Evolutionary conservation across 1,284 basidiomycete genomes (phyloP), one percentile per base, ranked within the genome.

Genomic region (Stygiomarasmius scandens): DNA sequence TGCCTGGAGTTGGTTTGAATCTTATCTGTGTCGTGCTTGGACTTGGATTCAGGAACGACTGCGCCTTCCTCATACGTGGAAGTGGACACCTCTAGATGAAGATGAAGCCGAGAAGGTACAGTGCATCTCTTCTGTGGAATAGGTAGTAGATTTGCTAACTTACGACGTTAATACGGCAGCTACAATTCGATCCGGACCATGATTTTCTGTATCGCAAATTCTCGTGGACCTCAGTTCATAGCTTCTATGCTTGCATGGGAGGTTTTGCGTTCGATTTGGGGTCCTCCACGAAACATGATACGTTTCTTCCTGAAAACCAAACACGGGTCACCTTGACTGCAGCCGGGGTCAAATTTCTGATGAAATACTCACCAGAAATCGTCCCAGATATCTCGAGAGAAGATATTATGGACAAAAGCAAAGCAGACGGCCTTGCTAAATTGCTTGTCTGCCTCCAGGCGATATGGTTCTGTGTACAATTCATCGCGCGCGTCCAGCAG

Each of bases 191-290:
- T 9, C 38, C 38, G 16, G 38, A 19, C 38, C 4, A 16, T 16
- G 38, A 20, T 47, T 29, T 14, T 23, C 22, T 27, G 27, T 11
- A 46, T 11, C 32, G 49, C 25, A 36, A 25, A 23, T 16, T n/a
- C 12, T 14, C 48, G 25, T 63, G 56, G 54, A 66, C 58, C 2
- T 43, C 59, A 3, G 43, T 52, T 11, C 64, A 66, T 46, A 58
- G 62, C 1, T 66, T 64, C 46, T 66, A 61, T 52, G 62, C 59
- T n/a, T 24, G 46, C 27, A 67, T 65, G 64, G 63, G 66, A 9
- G 63, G 66, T 2, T 67, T 59, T 55, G 61, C 54, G 16, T 54
- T 67, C 41, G 56, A 64, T 43, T 16, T 12, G 12, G 29, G 29
- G 12, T n/a, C n/a, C n/a, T n/a, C 25, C 20, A 45, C 44, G 25